These are phyloP conservation scores for Turnera subulata DNA, from an alignment of 345 rosid genomes.

Conservation along the genomic window DNA sequence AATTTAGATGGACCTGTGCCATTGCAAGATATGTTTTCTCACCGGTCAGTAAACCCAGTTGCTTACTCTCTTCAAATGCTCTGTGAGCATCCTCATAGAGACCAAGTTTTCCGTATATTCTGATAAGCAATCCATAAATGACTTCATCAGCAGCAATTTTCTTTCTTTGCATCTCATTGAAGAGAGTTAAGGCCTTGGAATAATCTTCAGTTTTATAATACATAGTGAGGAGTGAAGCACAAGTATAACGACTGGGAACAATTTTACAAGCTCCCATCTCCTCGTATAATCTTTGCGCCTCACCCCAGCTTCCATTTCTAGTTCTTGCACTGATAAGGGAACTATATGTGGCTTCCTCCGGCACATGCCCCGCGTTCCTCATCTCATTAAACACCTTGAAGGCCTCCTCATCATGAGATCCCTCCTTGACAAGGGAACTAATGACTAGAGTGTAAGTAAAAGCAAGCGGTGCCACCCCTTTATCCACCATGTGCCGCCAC, in stretches of 20 bases:
- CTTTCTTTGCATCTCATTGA: conserved; percentile 67
- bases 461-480: conserved; percentile 47
- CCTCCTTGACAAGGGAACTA: conserved; percentile 61
- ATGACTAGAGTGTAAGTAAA: conserved; percentile 78
- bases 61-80: conserved; percentile 60
- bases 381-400: conserved; percentile 58
- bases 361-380: conserved; percentile 57
- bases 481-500: conserved; percentile 65
- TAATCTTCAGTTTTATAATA: conserved; percentile 72
- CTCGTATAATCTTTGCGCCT: conserved; percentile 54
- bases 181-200: conserved; percentile 79
- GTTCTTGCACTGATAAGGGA: conserved; percentile 54
- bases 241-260: conserved; percentile 80
- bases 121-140: conserved; percentile 78
- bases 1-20: conserved; percentile 78
- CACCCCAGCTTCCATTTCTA: conserved; percentile 52
- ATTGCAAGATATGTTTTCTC: conserved; percentile 91
- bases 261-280: conserved; percentile 66
- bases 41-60: conserved; percentile 52
- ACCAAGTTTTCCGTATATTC: conserved; percentile 88
- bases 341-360: conserved; percentile 81
- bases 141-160: conserved; percentile 75
- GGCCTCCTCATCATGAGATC: conserved; percentile 58
- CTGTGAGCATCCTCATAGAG: conserved; percentile 71
- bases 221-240: conserved; percentile 85